These are phyloP conservation scores for Fusarium decemcellulare DNA, from an alignment of 2,329 filamentous ascomycete species.

Conservation along the genomic window DNA sequence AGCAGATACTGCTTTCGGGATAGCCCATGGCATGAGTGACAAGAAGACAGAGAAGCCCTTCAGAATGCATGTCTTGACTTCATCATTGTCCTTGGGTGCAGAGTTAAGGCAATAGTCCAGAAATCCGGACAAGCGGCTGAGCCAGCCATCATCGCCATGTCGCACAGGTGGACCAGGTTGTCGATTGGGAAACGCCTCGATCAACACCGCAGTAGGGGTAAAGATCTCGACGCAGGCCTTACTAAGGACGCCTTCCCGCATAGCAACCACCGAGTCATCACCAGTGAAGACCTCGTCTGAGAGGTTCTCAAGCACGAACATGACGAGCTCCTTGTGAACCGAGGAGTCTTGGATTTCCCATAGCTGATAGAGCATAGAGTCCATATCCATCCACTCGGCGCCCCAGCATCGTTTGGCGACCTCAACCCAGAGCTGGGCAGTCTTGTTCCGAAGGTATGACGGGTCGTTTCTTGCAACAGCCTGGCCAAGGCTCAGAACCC, in stretches of 20 bases:
- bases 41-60: constrained; percentile 84
- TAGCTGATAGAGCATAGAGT: constrained; percentile 82
- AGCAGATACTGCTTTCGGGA: constrained; percentile 83
- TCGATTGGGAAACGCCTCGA: constrained; percentile 82
- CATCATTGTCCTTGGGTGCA: constrained; percentile 74
- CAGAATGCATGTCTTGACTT: constrained; percentile 78
- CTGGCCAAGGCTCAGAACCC: constrained; percentile 85
- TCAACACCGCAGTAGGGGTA: constrained; percentile 81
- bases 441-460: constrained; percentile 90
- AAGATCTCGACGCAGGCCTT: constrained; percentile 95
- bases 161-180: constrained; percentile 79
- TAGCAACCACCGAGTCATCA: constrained; percentile 87
- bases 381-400: constrained; percentile 96
- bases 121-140: constrained; percentile 81
- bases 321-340: constrained; percentile 85
- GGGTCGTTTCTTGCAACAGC: constrained; percentile 81
- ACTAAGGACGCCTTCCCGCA: constrained; percentile 87
- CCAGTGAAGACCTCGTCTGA: constrained; percentile 95
- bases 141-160: constrained; percentile 88
- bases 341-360: constrained; percentile 80
- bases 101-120: constrained; percentile 80
- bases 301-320: constrained; percentile 89
- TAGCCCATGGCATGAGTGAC: constrained; percentile 88
- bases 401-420: constrained; percentile 94
- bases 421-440: constrained; percentile 94